phyloP scores from a whole-genome alignment of 2,329 filamentous ascomycete genomes.

The Cladorrhinum sp. region DNA sequence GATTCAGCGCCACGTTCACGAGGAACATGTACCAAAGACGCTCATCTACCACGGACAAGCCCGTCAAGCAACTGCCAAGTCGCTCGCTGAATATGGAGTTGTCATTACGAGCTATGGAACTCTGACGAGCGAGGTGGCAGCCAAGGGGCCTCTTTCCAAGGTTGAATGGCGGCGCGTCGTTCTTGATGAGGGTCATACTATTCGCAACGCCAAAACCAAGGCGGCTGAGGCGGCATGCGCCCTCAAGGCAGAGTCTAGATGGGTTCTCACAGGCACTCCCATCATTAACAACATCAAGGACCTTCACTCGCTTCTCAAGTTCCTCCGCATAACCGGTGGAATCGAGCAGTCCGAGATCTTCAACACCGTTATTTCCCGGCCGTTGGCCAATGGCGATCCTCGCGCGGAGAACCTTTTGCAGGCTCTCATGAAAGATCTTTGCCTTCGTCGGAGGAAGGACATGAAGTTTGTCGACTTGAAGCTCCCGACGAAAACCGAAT shows the following conservation, averaged over 20 bases:
- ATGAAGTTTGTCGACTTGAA: constrained; percentile 85
- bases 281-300: constrained; percentile 77
- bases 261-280: constrained; percentile 78
- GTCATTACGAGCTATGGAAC: constrained; percentile 84
- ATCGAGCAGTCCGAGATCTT: constrained; percentile 72
- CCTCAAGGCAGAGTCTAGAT: constrained; percentile 68
- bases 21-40: constrained; percentile 60
- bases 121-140: constrained; percentile 57
- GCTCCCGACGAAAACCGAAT: constrained; percentile 73
- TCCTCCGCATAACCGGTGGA: constrained; percentile 72
- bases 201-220: constrained; percentile 74
- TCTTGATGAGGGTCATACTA: constrained; percentile 78
- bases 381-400: constrained; percentile 56
- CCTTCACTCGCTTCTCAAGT: constrained; percentile 74
- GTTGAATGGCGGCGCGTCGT: constrained; percentile 75
- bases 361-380: constrained; percentile 66
- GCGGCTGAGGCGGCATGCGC: constrained; percentile 65
- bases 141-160: constrained; percentile 42
- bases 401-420: constrained; percentile 65
- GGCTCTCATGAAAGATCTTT: constrained; percentile 74
- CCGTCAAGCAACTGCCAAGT: constrained; percentile 51
- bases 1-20: constrained; percentile 67
- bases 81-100: constrained; percentile 67
- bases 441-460: constrained; percentile 77
- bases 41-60: constrained; percentile 70